Percentiles rank a stretch among this genome's conserved stretches.
Evolutionary conservation across 192 early-diverging fungal species (phyloP).

Genomic region (Umbelopsis ramanniana): DNA sequence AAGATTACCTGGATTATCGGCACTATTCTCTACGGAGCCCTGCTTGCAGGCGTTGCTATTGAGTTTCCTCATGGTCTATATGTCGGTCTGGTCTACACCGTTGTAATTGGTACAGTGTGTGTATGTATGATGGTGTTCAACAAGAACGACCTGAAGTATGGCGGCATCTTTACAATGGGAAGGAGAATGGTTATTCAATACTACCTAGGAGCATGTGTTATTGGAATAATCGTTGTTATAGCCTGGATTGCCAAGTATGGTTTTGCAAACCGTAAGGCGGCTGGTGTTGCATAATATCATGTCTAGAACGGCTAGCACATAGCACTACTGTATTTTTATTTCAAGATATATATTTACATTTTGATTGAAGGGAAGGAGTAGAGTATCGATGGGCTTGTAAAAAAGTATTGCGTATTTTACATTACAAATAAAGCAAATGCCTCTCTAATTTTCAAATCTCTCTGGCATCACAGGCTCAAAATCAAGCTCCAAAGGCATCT

Average conservation of each 20-base stretch:
- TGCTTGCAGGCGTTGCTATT: constrained; percentile 44
- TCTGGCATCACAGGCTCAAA: neutral
- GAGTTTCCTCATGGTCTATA: constrained; percentile 43
- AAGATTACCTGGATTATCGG: constrained; percentile 34
- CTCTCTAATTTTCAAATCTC: neutral
- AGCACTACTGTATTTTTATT: neutral
- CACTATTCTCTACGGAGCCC: constrained; percentile 33
- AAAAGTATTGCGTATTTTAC: neutral
- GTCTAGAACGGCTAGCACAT: neutral
- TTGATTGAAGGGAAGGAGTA: neutral
- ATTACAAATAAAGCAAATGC: neutral
- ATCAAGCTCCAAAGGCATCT: constrained; percentile 34
- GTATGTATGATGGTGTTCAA: constrained; percentile 29
- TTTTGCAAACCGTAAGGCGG: constrained; percentile 36
- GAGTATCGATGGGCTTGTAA: neutral
- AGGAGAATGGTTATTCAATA: constrained; percentile 47
- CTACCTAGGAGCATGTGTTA: constrained; percentile 39
- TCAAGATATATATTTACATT: neutral
- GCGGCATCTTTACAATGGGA: constrained; percentile 41
- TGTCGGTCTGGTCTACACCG: constrained; percentile 43
- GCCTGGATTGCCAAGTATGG: constrained; percentile 45
- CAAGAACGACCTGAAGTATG: constrained; percentile 1
- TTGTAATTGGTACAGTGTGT: constrained; percentile 32
- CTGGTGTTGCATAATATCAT: constrained; percentile 25
- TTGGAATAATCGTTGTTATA: constrained; percentile 42